phyloP scores from a whole-genome alignment of 169 alveolate genomes.

The Cyclospora cayetanensis region DNA sequence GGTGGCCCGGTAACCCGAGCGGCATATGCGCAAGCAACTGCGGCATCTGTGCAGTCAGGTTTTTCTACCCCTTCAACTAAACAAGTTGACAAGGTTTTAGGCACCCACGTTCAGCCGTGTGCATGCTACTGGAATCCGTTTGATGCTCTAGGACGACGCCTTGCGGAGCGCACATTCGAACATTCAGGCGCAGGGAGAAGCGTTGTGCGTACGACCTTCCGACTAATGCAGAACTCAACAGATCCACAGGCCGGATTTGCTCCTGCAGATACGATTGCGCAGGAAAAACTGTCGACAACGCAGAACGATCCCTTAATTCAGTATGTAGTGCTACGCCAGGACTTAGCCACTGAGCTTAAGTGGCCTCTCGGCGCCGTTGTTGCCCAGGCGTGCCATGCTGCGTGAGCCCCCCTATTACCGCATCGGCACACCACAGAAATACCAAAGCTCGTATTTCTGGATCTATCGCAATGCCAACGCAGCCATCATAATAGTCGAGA shows the following conservation, averaged over 20 bases:
- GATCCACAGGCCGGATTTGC: background rate
- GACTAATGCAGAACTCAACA: background rate
- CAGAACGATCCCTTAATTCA: constrained; percentile 72
- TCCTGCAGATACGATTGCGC: background rate
- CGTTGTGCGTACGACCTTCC: background rate
- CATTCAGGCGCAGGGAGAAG: background rate
- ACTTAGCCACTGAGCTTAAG: constrained; percentile 61
- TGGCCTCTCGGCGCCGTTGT: constrained; percentile 80
- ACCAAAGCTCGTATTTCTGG: no score
- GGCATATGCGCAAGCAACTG: no score
- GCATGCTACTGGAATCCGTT: background rate
- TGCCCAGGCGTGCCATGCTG: constrained; percentile 83
- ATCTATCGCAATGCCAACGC: no score
- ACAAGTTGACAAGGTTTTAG: no score
- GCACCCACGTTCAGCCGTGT: no score
- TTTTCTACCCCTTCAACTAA: no score
- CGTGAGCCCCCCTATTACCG: constrained; percentile 24
- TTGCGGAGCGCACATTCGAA: background rate
- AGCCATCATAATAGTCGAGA: no score
- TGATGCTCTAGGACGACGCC: background rate
- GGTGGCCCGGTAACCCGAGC: no score
- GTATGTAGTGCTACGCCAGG: constrained; percentile 77
- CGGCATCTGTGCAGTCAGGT: no score
- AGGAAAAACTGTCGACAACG: background rate
- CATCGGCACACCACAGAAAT: no score